Conservation (phyloP, 1,284 basidiomycete species). For the Cronartium quercuum region DNA sequence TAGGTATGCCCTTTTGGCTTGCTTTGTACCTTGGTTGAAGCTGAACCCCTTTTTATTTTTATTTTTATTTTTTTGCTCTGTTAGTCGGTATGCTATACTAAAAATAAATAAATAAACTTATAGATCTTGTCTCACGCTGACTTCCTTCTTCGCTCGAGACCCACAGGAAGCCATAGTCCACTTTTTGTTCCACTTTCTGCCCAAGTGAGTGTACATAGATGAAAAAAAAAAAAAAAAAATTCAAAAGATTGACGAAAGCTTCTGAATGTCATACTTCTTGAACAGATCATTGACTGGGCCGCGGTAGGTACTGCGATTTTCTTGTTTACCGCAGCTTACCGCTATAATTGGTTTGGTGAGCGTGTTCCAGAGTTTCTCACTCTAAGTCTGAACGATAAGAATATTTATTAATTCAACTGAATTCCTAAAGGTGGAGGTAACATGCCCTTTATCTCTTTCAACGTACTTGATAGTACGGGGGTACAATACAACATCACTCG, state of each 20-base stretch:
- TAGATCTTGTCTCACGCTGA: too few species aligned
- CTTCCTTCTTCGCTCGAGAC: too few species aligned
- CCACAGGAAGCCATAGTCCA: slow-evolving; percentile 16
- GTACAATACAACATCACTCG: slow-evolving; percentile 16
- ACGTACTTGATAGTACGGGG: slow-evolving; percentile 14
- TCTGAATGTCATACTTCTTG: neutral
- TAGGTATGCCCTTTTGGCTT: neutral
- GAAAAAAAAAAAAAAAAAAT: too few species aligned
- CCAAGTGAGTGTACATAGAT: slow-evolving; percentile 24
- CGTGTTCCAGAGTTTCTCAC: neutral
- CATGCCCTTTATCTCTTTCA: slow-evolving; percentile 33
- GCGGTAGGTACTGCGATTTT: slow-evolving; percentile 21
- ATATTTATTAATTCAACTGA: neutral
- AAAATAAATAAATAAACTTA: too few species aligned
- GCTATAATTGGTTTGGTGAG: slow-evolving; percentile 38
- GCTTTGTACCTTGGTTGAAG: neutral
- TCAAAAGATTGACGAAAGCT: too few species aligned
- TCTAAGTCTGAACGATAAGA: neutral
- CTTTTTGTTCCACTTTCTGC: slow-evolving; percentile 18
- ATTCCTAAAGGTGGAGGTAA: neutral
- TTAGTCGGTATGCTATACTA: too few species aligned
- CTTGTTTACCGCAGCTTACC: slow-evolving; percentile 25
- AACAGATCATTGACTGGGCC: slow-evolving; percentile 26
- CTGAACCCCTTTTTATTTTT: too few species aligned
- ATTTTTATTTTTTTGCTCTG: too few species aligned